phyloP scores from a whole-genome alignment of 352 stramenopile species.

The Phytophthora foliorum region DNA sequence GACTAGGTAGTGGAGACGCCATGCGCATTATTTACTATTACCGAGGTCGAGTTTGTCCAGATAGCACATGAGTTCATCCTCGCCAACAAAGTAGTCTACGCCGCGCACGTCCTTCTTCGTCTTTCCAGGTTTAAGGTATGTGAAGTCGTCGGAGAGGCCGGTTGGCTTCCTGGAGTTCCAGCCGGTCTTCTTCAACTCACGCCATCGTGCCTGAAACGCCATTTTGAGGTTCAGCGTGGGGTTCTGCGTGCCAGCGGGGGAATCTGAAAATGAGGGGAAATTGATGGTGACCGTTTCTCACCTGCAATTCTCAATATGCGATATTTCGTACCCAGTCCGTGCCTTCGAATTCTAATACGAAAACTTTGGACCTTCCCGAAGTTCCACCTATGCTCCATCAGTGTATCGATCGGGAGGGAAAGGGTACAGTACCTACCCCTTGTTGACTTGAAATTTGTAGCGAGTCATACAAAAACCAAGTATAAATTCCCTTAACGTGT shows the following conservation, averaged over 20 bases:
- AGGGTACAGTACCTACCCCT: not conserved
- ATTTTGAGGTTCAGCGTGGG: not conserved
- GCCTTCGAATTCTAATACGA: no score
- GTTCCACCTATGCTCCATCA: no score
- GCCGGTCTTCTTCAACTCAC: conserved; percentile 1
- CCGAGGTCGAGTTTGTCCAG: conserved; percentile 6
- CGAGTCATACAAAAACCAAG: not conserved
- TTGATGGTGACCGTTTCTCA: no score
- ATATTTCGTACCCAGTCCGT: no score
- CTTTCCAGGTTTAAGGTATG: conserved; percentile 2
- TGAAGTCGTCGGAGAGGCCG: conserved; percentile 12
- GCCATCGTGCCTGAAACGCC: conserved; percentile 8
- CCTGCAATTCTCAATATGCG: no score
- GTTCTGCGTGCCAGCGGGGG: no score
- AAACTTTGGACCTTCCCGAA: no score
- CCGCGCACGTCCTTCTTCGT: conserved; percentile 7
- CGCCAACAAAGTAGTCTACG: conserved; percentile 7
- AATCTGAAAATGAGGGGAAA: no score
- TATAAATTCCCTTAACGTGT: not conserved
- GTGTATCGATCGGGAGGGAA: no score
- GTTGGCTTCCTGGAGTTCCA: conserved; percentile 6
- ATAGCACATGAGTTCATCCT: conserved; percentile 1
- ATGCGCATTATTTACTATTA: no score
- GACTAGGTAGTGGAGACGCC: no score
- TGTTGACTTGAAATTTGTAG: not conserved